phyloP scores from a whole-genome alignment of 83 land plant genomes.

The Picea abies region DNA sequence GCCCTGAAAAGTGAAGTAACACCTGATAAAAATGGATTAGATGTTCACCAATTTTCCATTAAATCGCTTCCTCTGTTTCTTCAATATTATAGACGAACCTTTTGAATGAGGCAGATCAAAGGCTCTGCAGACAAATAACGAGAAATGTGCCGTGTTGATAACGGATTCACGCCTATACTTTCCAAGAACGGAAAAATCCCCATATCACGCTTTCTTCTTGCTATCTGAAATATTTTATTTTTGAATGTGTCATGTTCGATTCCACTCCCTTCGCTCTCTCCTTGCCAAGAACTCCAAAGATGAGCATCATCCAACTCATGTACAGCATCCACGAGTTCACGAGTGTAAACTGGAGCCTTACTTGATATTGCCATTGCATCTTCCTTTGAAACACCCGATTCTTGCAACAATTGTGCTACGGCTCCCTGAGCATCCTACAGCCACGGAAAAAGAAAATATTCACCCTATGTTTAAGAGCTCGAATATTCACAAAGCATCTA shows the following conservation, averaged over 20 bases:
- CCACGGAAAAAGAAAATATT: too few relatives aligned
- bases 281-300: constrained; percentile 46
- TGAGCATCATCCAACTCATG: constrained; percentile 49
- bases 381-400: constrained; percentile 38
- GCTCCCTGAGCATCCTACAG: constrained; percentile 36
- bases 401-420: constrained; percentile 27
- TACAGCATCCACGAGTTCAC: constrained; percentile 34
- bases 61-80: not conserved
- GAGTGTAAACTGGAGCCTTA: constrained; percentile 34
- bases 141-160: constrained; percentile 40
- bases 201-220: constrained; percentile 52
- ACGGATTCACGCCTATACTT: constrained; percentile 50
- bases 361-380: constrained; percentile 30
- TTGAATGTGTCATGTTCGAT: constrained; percentile 22
- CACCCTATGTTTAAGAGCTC: too few relatives aligned
- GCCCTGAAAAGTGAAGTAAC: not conserved
- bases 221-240: constrained; percentile 47
- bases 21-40: not conserved
- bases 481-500: too few relatives aligned
- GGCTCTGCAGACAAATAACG: constrained; percentile 35
- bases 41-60: not conserved
- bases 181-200: constrained; percentile 60
- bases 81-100: constrained; percentile 32
- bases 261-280: not conserved
- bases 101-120: constrained; percentile 36